Conservation (phyloP, 2,329 filamentous ascomycete species). For the Fusarium staphyleae region DNA sequence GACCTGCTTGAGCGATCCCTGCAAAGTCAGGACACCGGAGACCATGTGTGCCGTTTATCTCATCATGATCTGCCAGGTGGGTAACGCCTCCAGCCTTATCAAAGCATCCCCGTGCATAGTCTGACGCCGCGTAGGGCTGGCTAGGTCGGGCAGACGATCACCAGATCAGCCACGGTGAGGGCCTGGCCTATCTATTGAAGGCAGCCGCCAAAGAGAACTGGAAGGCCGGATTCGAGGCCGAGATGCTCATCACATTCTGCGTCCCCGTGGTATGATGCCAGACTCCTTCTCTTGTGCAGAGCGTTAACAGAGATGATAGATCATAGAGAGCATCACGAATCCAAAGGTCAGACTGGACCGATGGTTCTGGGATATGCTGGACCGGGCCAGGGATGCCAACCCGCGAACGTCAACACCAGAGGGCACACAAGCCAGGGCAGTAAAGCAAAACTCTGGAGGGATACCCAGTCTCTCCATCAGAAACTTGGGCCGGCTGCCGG, state of each 20-base stretch:
- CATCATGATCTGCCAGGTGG: slow-evolving; percentile 47
- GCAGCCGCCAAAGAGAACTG: slow-evolving; percentile 36
- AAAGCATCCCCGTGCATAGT: background rate
- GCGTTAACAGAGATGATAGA: slow-evolving; percentile 21
- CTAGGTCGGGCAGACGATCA: slow-evolving; percentile 38
- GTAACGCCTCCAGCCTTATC: background rate
- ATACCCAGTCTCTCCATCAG: slow-evolving; percentile 24
- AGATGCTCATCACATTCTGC: slow-evolving; percentile 43
- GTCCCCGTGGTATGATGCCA: slow-evolving; percentile 44
- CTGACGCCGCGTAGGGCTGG: slow-evolving; percentile 40
- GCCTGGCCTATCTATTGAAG: slow-evolving; percentile 44
- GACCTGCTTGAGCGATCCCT: slow-evolving; percentile 39
- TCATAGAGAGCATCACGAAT: slow-evolving; percentile 44
- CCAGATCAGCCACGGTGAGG: slow-evolving; percentile 43
- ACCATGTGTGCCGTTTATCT: slow-evolving; percentile 50
- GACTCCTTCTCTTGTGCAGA: no score
- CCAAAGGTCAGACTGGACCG: slow-evolving; percentile 27
- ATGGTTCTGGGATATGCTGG: slow-evolving; percentile 35
- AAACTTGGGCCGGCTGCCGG: slow-evolving; percentile 22
- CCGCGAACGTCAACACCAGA: slow-evolving; percentile 9
- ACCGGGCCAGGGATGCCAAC: slow-evolving; percentile 22
- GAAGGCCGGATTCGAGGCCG: slow-evolving; percentile 39
- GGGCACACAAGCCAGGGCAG: background rate
- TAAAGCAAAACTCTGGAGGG: slow-evolving; percentile 4
- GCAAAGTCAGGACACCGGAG: slow-evolving; percentile 40